Evolutionary conservation across 2,329 filamentous ascomycete genomes (phyloP).

Genomic region (Chrysoporthe deuterocubensis): DNA sequence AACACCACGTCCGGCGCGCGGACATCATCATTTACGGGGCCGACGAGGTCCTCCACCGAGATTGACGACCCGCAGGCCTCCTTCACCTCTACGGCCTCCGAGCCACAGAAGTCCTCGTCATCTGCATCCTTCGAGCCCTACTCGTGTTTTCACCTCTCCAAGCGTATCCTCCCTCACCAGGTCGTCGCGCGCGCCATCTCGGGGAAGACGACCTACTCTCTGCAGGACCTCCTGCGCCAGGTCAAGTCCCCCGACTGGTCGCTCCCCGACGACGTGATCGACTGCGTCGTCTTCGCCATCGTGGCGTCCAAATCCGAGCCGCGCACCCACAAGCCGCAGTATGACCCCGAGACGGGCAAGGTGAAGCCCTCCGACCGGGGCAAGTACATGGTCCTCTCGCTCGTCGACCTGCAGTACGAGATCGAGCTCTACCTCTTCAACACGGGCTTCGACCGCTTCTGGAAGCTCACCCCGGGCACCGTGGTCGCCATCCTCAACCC

Average conservation of each 20-base stretch:
- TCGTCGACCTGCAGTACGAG: slow-evolving; percentile 89
- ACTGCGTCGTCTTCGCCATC: slow-evolving; percentile 88
- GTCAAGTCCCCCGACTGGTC: slow-evolving; percentile 85
- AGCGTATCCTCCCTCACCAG: slow-evolving; percentile 79
- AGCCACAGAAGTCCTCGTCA: slow-evolving; percentile 34
- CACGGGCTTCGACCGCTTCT: slow-evolving; percentile 87
- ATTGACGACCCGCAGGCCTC: slow-evolving; percentile 30
- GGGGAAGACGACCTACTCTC: slow-evolving; percentile 74
- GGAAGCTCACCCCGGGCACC: slow-evolving; percentile 91
- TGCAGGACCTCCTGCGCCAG: slow-evolving; percentile 79
- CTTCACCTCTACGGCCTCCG: slow-evolving; percentile 43
- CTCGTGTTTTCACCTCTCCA: slow-evolving; percentile 82
- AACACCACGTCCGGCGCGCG: slow-evolving; percentile 45
- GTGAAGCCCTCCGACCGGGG: slow-evolving; percentile 62
- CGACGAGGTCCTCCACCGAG: slow-evolving; percentile 28
- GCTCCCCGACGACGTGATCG: slow-evolving; percentile 79
- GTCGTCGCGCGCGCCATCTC: slow-evolving; percentile 78
- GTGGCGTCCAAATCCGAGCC: slow-evolving; percentile 89
- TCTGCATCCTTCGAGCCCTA: slow-evolving; percentile 79
- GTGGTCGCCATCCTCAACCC: slow-evolving; percentile 92
- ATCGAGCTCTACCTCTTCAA: slow-evolving; percentile 92
- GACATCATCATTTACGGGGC: slow-evolving; percentile 29
- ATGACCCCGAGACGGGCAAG: slow-evolving; percentile 48
- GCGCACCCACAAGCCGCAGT: slow-evolving; percentile 57
- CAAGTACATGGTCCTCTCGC: slow-evolving; percentile 90